Percentiles rank a stretch among this genome's conserved stretches.
Evolutionary conservation across 768 basidiomycete species (phyloP).

Genomic region (Russula earlei): DNA sequence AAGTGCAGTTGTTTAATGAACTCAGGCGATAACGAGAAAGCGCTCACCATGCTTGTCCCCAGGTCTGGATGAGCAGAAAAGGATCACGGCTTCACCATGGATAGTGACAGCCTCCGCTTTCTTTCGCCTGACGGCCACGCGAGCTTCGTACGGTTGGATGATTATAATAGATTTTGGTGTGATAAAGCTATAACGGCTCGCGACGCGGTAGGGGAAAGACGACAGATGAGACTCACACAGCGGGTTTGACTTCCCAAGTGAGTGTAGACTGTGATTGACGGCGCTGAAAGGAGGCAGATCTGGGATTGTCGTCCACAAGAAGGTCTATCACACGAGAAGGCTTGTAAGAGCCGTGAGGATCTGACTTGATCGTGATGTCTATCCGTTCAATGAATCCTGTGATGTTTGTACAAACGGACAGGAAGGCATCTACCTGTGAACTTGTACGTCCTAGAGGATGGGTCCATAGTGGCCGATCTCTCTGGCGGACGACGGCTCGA

Average conservation of each 20-base stretch:
- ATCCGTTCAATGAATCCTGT: background rate
- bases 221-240: background rate
- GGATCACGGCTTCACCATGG: background rate
- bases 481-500: background rate
- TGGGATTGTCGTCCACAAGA: constrained; percentile 1
- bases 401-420: too few species aligned
- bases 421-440: background rate
- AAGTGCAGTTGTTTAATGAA: background rate
- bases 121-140: background rate
- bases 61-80: background rate
- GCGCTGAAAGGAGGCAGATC: background rate
- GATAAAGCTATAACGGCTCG: background rate
- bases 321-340: constrained; percentile 2
- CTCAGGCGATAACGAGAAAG: background rate
- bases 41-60: constrained; percentile 6
- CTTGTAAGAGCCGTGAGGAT: constrained; percentile 1
- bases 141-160: constrained; percentile 9
- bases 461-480: background rate
- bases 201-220: background rate
- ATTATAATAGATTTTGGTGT: constrained; percentile 1
- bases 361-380: constrained; percentile 4
- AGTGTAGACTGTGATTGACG: constrained; percentile 1
- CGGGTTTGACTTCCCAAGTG: constrained; percentile 6
- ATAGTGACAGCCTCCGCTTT: constrained; percentile 2
- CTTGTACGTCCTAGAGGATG: background rate